Percentiles rank a stretch among this genome's conserved stretches.
Conservation (phyloP, 768 basidiomycete species). For the Termitomyces titanicus region DNA sequence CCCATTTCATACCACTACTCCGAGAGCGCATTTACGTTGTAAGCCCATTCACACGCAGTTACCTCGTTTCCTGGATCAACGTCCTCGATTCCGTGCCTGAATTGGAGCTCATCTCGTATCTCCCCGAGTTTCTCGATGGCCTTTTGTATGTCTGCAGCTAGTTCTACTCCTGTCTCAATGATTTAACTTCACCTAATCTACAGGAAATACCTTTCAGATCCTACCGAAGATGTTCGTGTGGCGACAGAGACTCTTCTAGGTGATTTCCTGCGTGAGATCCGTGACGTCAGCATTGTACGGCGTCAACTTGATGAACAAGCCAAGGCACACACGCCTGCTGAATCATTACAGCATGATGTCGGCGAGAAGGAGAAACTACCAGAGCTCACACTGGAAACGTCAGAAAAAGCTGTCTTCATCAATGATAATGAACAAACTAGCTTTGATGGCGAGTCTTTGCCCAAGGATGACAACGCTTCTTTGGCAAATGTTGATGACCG, state of each 20-base stretch:
- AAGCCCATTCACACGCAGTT: slow-evolving; percentile 93
- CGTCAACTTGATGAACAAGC: slow-evolving; percentile 56
- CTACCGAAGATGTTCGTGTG: slow-evolving; percentile 87
- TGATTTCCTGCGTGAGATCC: slow-evolving; percentile 89
- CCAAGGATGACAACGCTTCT: slow-evolving; percentile 40
- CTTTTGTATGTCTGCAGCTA: slow-evolving; percentile 64
- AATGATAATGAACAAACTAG: slow-evolving; percentile 43
- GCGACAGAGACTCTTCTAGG: slow-evolving; percentile 87
- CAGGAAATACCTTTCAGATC: slow-evolving; percentile 95
- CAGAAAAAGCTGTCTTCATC: slow-evolving; percentile 57
- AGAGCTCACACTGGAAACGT: slow-evolving; percentile 53
- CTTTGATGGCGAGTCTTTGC: slow-evolving; percentile 36
- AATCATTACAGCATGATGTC: slow-evolving; percentile 40
- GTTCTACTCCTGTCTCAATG: slow-evolving; percentile 1
- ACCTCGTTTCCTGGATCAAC: slow-evolving; percentile 95
- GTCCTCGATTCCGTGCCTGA: slow-evolving; percentile 96
- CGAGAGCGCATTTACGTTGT: slow-evolving; percentile 93
- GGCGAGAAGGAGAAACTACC: slow-evolving; percentile 46
- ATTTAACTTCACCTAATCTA: slow-evolving; percentile 2
- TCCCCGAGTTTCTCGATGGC: slow-evolving; percentile 94
- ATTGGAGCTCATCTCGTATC: slow-evolving; percentile 88
- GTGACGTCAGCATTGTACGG: slow-evolving; percentile 76
- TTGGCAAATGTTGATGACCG: slow-evolving; percentile 48
- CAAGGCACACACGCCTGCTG: slow-evolving; percentile 39
- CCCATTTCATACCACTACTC: slow-evolving; percentile 91